Conservation (phyloP, 1,284 basidiomycete species). For the Lentinula novae-zelandiae region DNA sequence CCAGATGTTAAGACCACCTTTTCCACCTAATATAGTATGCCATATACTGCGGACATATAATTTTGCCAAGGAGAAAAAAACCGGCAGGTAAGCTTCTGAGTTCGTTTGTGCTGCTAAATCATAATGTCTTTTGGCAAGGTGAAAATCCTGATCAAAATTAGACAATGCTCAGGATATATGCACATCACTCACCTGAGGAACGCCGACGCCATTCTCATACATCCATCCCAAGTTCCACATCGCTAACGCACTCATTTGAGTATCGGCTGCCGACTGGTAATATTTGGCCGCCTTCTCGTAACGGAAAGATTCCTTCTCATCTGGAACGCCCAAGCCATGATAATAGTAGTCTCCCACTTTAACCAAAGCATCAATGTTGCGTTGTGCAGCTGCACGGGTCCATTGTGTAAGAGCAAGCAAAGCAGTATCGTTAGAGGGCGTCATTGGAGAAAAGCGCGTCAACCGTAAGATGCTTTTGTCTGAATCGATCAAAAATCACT, state of each 20-base stretch:
- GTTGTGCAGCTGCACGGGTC: constrained; percentile 91
- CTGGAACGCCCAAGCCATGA: constrained; percentile 74
- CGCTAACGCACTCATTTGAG: constrained; percentile 86
- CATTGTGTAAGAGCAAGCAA: constrained; percentile 86
- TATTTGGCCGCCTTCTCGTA: constrained; percentile 89
- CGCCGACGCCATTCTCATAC: constrained; percentile 95
- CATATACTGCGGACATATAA: constrained; percentile 84
- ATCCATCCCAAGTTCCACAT: constrained; percentile 99
- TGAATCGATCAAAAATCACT: constrained; percentile 24
- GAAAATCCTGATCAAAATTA: constrained; percentile 69
- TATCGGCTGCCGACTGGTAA: constrained; percentile 92
- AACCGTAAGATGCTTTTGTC: constrained; percentile 72
- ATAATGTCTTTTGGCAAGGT: constrained; percentile 95
- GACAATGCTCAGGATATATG: background rate
- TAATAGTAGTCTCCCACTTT: constrained; percentile 98
- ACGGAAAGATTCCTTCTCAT: constrained; percentile 55
- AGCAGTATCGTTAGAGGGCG: constrained; percentile 75
- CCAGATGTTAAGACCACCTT: constrained; percentile 67
- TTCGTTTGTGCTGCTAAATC: constrained; percentile 88
- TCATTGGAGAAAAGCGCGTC: constrained; percentile 64
- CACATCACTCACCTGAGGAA: constrained; percentile 60
- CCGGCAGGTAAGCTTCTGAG: constrained; percentile 85
- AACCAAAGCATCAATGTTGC: constrained; percentile 92
- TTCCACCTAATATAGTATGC: constrained; percentile 71
- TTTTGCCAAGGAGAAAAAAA: constrained; percentile 78